Base-by-base conservation (phyloP, 2,329 filamentous ascomycete genomes). In the Didymella arachidicola region DNA sequence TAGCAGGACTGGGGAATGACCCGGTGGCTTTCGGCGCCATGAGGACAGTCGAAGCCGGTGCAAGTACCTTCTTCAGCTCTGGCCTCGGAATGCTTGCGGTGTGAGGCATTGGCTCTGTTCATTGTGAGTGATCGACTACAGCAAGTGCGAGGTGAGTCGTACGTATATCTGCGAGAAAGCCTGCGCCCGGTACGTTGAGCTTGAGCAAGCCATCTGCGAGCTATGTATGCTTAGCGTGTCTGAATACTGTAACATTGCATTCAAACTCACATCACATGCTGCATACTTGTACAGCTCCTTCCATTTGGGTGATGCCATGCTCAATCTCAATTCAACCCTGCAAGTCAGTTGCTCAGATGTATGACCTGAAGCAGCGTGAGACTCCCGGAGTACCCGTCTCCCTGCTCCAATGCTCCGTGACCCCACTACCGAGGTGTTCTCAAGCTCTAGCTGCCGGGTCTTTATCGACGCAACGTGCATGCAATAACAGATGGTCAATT, bases 161-260 rank as follows among this genome's bases (percentile, higher is more conserved):
- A 87, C 85, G 71, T 51, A 87, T 80, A 71, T 92, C 88, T 36
- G 86, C 79, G 36, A 93, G 77, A 71, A 87, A 88, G 53, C 90
- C 90, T 26, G 87, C 88, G 45, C 84, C 83, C 11, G 87, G 82
- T 8, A 88, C 83, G 59, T 88, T 84, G 46, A 93, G 81, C 69
- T 89, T 90, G 54, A 91, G 81, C 2, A 93, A 82, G 6, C 89
- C 89, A 73, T 93, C 90, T 11, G 89, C 90, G 18, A 72, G 64
- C 68, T 72, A 45, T n/a, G 32, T 1, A 8, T 18, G 32, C 12
- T 72, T 53, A 72, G 69, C 52, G 45, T 48, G 22, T 38, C 3
- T 38, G 4, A 4, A 45, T 4, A 22, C 30, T 7, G 27, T 12
- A 11, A 16, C 2, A 29, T n/a, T 22, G 19, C 32, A 16, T 5